Evolutionary conservation across 257 asterid genomes (phyloP), one percentile per base, ranked within the genome.

Genomic region (Salvia miltiorrhiza): DNA sequence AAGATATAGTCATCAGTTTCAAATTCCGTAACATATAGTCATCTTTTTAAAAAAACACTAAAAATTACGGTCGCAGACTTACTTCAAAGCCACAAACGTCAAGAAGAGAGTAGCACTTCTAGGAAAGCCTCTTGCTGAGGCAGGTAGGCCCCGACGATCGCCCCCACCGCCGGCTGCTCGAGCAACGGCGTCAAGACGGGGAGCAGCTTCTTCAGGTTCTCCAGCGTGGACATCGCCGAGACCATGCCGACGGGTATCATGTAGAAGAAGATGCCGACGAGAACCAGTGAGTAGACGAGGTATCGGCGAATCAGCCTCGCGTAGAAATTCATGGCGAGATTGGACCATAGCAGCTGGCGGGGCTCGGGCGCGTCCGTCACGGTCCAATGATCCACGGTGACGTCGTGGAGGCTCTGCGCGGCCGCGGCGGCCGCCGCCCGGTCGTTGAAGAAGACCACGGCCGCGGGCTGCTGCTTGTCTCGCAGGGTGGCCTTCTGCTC

Each of bases 101-200:
- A 89, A 50, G 86, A 93, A 93, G 87, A 93, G 90, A 63, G 99
- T 93, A 37, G 99, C 99, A 83, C 90, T 89, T 76, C 84, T 84
- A 0, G 99, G 99, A 67, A 93, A 96, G 76, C 96, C 87, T 7
- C 43, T 40, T n/a, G 90, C 99, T 93, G 99, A 67, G 99, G 99
- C 69, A 93, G 76, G 79, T 72, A 93, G 0, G 99, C 99, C 77
- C 86, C 90, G 8, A 93, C 77, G 50, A 93, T 83, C 12, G 99
- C 87, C 82, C 64, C 87, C 58, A 90, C 23, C 2, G 47, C 75
- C 0, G 65, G 4, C 60, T 30, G 65, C 5, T 83, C 79, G 40
- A 90, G 80, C 39, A 93, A 59, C 2, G 87, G 83, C 73, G 90
- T 85, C 37, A 88, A 43, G 59, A 93, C 89, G 0, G 96, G 96